phyloP scores from a whole-genome alignment of 345 rosid species.

The Clarkia xantiana region DNA sequence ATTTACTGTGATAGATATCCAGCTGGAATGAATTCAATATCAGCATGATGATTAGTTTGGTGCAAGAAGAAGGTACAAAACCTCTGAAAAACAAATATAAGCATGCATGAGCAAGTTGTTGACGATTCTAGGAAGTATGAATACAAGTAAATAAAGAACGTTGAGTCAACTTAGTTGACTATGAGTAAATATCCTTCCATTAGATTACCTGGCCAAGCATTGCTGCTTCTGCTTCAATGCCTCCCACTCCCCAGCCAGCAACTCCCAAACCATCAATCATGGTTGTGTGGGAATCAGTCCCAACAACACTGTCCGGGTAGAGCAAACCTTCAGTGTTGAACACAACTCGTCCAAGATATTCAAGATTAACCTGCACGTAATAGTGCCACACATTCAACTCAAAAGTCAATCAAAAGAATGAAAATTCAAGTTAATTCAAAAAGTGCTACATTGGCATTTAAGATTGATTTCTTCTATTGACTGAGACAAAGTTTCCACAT shows the following conservation, averaged over 20 bases:
- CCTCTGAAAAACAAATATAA: too few relatives aligned
- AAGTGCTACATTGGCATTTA: neutral
- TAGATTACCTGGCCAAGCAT: conserved; percentile 92
- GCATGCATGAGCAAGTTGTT: too few relatives aligned
- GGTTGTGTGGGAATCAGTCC: conserved; percentile 98
- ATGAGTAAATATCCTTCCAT: neutral
- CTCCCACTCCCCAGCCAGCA: conserved; percentile 99
- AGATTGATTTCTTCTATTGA: neutral
- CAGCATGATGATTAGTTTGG: too few relatives aligned
- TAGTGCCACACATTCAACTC: conserved; percentile 4
- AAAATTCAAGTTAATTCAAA: neutral
- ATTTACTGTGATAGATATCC: neutral
- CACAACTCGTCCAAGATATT: conserved; percentile 94
- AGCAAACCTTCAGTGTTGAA: conserved; percentile 66
- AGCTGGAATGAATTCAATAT: neutral
- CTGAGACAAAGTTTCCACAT: too few relatives aligned
- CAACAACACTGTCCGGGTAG: conserved; percentile 96
- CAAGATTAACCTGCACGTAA: conserved; percentile 75
- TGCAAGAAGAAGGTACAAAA: too few relatives aligned
- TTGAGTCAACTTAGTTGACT: neutral
- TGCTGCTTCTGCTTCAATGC: conserved; percentile 96
- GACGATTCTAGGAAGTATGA: too few relatives aligned
- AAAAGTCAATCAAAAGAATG: neutral
- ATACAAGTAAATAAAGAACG: too few relatives aligned
- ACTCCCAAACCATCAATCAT: conserved; percentile 99